Base-by-base conservation (phyloP, 257 asterid species). In the Verbena officinalis region DNA sequence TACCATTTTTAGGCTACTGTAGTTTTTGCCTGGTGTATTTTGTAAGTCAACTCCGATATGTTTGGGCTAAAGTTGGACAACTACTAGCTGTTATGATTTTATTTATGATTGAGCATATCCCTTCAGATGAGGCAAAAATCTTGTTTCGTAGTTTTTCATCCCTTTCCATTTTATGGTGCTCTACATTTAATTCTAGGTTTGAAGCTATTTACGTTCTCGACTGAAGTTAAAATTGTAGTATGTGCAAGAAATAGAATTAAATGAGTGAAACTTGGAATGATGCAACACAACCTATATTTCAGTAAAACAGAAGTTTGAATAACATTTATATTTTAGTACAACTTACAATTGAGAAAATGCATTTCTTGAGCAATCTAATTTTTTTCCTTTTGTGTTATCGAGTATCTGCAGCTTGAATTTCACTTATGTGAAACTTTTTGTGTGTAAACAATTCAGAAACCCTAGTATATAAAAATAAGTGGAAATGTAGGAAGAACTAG, bases 1-100 rank as follows among this genome's bases (percentile, higher is more conserved):
- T 53, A 20, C 59, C 54, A 58, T 44, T 44, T 36, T 64, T 57
- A 51, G 61, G 72, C 59, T 57, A 48, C 55, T 60, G 21, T 27
- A 9, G 23, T 60, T 17, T 52, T 9, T 36, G 33, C 45, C 30
- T 46, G 46, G 23, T 34, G 48, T 49, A 36, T 27, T 22, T 6
- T 52, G 33, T 45, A 10, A n/a, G 5, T 9, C 17, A 38, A 59
- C 5, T 55, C 27, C 66, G 5, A 62, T 15, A 39, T 46, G 58
- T 14, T 55, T 14, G 20, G 38, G 46, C 39, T 17, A 2, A 42
- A 24, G 20, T 56, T 39, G 55, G 34, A n/a, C 15, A 13, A 21
- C 27, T 44, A 30, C 39, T 71, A 24, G 38, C 63, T 24, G 5
- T 30, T 14, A 39, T 52, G 27, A 20, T 48, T 45, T 3, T 42